Conservation (phyloP, 2,329 filamentous ascomycete species). For the Parafenestella ontariensis region DNA sequence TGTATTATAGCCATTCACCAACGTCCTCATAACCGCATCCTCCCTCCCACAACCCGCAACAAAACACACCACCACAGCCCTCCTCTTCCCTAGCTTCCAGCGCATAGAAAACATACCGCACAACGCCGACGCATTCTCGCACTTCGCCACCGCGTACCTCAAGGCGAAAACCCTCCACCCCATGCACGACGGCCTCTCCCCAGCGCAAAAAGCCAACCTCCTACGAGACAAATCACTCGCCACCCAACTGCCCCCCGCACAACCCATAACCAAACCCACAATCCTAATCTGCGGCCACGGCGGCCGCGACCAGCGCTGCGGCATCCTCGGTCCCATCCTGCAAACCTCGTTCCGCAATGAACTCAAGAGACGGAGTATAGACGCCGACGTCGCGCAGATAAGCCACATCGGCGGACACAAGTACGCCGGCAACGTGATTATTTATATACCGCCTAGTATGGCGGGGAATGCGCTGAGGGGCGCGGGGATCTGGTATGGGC, state of each 20-base stretch:
- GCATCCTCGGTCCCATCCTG: conserved; percentile 77
- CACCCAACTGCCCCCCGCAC: conserved; percentile 60
- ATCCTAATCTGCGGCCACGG: conserved; percentile 90
- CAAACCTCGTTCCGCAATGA: conserved; percentile 71
- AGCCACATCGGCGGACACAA: conserved; percentile 87
- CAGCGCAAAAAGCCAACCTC: conserved; percentile 56
- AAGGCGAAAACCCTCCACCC: conserved; percentile 69
- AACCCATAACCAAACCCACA: conserved; percentile 39
- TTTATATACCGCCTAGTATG: conserved; percentile 72
- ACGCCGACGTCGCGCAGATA: conserved; percentile 71
- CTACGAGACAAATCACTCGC: conserved; percentile 58
- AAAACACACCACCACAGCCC: conserved; percentile 56
- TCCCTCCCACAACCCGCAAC: conserved; percentile 62
- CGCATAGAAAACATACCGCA: conserved; percentile 76
- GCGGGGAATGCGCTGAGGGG: conserved; percentile 67
- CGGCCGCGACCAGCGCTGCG: conserved; percentile 81
- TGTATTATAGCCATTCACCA: conserved; percentile 75
- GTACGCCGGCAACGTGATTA: conserved; percentile 82
- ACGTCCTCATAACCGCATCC: conserved; percentile 76
- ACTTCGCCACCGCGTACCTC: conserved; percentile 70
- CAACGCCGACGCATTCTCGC: conserved; percentile 61
- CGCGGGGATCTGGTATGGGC: conserved; percentile 81
- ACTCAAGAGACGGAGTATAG: conserved; percentile 58
- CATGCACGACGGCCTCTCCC: conserved; percentile 64
- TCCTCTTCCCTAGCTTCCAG: conserved; percentile 83